phyloP scores from a whole-genome alignment of 805 yeast genomes.

The Metschnikowia orientalis region DNA sequence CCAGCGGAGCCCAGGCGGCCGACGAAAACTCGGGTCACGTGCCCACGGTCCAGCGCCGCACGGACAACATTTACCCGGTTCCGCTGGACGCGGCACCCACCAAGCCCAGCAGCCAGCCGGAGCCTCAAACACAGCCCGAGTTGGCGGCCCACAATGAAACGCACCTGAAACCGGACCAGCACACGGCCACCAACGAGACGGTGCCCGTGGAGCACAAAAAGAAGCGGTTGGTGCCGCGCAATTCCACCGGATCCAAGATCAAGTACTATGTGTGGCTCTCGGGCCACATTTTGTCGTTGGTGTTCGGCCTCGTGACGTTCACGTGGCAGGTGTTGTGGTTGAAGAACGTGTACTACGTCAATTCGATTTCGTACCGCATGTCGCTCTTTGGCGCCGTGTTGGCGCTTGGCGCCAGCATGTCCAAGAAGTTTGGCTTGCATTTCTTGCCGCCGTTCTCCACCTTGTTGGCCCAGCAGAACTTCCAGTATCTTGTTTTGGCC shows the following conservation, averaged over 20 bases:
- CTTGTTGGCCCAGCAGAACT: conserved; percentile 68
- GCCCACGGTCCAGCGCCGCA: conserved; percentile 4
- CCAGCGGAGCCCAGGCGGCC: conserved; percentile 2
- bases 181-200: conserved; percentile 12
- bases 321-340: conserved; percentile 38
- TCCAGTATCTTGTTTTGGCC: conserved; percentile 60
- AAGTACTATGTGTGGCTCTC: conserved; percentile 51
- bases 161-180: conserved; percentile 1
- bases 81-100: conserved; percentile 2
- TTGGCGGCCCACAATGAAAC: conserved; percentile 1
- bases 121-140: conserved; percentile 2
- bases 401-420: conserved; percentile 49
- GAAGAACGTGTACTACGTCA: conserved; percentile 38
- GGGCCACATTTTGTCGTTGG: conserved; percentile 48
- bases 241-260: conserved; percentile 30
- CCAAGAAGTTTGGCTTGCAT: conserved; percentile 55
- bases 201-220: conserved; percentile 17
- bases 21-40: conserved; percentile 5
- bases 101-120: conserved; percentile 6
- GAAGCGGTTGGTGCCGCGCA: conserved; percentile 30
- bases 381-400: conserved; percentile 52
- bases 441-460: conserved; percentile 58
- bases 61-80: conserved; percentile 4
- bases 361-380: conserved; percentile 50
- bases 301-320: conserved; percentile 40